phyloP scores from a whole-genome alignment of 148 eudicot genomes.

The Rhododendron simsii region DNA sequence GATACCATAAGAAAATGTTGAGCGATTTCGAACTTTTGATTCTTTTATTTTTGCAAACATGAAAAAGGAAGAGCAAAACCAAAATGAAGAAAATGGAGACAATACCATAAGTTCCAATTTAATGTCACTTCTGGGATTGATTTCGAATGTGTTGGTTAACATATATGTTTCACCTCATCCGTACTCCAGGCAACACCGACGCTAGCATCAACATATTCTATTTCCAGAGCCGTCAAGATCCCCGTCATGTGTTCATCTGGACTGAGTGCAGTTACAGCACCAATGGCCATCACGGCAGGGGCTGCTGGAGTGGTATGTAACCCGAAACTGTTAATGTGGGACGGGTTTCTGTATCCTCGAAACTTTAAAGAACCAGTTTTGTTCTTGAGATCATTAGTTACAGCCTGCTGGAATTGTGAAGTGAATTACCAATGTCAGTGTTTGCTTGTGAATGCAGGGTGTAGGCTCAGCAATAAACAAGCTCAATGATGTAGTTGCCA shows the following conservation, averaged over 20 bases:
- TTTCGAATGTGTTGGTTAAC: background rate
- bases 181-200: slow-evolving; percentile 67
- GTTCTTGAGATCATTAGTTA: background rate
- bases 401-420: background rate
- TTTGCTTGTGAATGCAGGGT: slow-evolving; percentile 42
- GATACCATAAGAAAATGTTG: background rate
- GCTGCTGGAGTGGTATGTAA: slow-evolving; percentile 86
- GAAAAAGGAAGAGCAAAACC: background rate
- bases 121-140: background rate
- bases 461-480: slow-evolving; percentile 88
- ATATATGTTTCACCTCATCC: background rate
- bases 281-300: slow-evolving; percentile 88
- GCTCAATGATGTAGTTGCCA: slow-evolving; percentile 86
- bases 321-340: background rate
- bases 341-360: background rate
- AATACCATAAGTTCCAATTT: background rate
- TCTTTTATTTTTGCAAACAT: background rate
- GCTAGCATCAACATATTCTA: slow-evolving; percentile 87
- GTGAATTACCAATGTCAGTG: background rate
- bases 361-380: background rate
- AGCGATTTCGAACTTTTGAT: background rate
- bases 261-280: slow-evolving; percentile 78
- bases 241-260: slow-evolving; percentile 94
- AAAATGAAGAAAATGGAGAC: background rate
- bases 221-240: slow-evolving; percentile 72